phyloP scores from a whole-genome alignment of 2,329 filamentous ascomycete genomes.

The Clathrospora elynae region DNA sequence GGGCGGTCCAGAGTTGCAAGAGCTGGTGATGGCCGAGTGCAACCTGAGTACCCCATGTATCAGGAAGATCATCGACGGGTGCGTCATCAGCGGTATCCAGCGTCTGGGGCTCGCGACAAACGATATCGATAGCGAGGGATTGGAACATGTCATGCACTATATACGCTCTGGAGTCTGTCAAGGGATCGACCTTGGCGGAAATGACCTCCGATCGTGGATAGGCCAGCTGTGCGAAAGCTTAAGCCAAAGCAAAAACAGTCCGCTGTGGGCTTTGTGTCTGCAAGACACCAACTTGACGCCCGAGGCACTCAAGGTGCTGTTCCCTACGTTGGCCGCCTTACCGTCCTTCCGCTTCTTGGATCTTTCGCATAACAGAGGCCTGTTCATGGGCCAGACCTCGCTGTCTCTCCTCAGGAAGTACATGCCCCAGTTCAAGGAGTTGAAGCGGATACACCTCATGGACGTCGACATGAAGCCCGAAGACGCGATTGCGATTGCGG shows the following conservation, averaged over 20 bases:
- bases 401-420: slow-evolving; percentile 78
- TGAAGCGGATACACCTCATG: slow-evolving; percentile 85
- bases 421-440: slow-evolving; percentile 73
- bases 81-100: slow-evolving; percentile 76
- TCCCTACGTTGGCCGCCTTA: slow-evolving; percentile 73
- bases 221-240: slow-evolving; percentile 58
- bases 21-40: slow-evolving; percentile 83
- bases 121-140: slow-evolving; percentile 71
- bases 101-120: slow-evolving; percentile 86
- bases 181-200: slow-evolving; percentile 86
- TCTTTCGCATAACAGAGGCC: slow-evolving; percentile 81
- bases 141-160: slow-evolving; percentile 78
- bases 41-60: slow-evolving; percentile 73
- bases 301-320: slow-evolving; percentile 71
- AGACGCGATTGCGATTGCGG: slow-evolving; percentile 87
- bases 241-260: slow-evolving; percentile 55
- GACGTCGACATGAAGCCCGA: slow-evolving; percentile 84
- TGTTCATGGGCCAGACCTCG: slow-evolving; percentile 80
- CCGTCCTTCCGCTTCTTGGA: slow-evolving; percentile 85
- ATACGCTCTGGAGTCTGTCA: slow-evolving; percentile 78
- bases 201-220: slow-evolving; percentile 64
- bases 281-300: slow-evolving; percentile 83
- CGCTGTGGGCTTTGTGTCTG: slow-evolving; percentile 81
- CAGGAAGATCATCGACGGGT: slow-evolving; percentile 76
- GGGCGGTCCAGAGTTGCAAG: slow-evolving; percentile 75